Percentiles rank a stretch among this genome's conserved stretches.
Conservation (phyloP, 129 eudicot species). For the Ambrosia trifida region DNA sequence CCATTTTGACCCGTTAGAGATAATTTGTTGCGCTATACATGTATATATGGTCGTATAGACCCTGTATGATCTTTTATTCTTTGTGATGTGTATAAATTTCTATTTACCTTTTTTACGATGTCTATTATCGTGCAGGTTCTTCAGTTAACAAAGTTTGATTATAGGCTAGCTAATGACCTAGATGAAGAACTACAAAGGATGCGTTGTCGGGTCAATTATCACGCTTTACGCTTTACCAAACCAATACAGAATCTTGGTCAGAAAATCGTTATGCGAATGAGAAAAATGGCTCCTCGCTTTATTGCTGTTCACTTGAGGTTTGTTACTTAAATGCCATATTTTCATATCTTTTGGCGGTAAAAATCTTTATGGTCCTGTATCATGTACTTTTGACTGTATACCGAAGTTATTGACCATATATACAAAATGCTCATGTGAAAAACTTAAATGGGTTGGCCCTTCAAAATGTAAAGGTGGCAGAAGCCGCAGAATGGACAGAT, state of each 20-base stretch:
- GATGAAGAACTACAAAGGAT: conserved; percentile 79
- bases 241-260: conserved; percentile 75
- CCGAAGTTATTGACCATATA: too few relatives aligned
- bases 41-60: neutral
- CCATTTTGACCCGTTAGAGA: too few relatives aligned
- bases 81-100: conserved; percentile 1
- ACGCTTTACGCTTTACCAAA: conserved; percentile 85
- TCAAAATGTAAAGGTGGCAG: neutral
- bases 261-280: conserved; percentile 71
- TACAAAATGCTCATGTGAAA: too few relatives aligned
- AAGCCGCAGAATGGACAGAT: neutral
- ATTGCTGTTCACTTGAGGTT: conserved; percentile 97
- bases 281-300: conserved; percentile 77
- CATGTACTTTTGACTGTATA: too few relatives aligned
- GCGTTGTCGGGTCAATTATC: conserved; percentile 95
- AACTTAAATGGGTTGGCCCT: too few relatives aligned
- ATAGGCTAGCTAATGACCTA: conserved; percentile 91
- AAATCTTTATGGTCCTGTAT: neutral
- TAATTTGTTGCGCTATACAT: neutral
- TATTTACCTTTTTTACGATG: neutral
- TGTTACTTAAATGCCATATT: conserved; percentile 4
- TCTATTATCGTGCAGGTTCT: conserved; percentile 60
- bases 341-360: too few relatives aligned
- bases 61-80: neutral
- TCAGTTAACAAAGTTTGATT: conserved; percentile 92